These are phyloP conservation scores for Carpinus fangiana DNA, from an alignment of 306 rosid species.

Conservation along the genomic window DNA sequence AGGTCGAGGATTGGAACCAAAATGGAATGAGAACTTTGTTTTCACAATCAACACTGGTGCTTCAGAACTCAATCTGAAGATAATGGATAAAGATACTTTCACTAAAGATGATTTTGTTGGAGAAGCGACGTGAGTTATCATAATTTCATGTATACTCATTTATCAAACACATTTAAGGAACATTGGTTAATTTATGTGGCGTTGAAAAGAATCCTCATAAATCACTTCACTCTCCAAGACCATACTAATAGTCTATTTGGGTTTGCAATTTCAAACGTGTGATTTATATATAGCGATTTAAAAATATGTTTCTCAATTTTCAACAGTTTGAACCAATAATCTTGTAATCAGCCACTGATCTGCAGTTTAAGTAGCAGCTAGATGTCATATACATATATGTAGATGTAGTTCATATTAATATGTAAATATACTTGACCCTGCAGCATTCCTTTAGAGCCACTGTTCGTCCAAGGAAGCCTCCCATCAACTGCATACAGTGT, in stretches of 20 bases:
- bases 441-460: slow-evolving; percentile 43
- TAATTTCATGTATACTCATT: neutral
- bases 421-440: neutral
- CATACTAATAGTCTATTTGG: neutral
- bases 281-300: too few species aligned
- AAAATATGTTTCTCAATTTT: neutral
- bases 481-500: slow-evolving; percentile 36
- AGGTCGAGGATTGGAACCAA: slow-evolving; percentile 46
- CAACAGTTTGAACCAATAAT: neutral
- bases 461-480: slow-evolving; percentile 35
- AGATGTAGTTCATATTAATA: neutral
- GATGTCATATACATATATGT: neutral
- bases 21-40: slow-evolving; percentile 50
- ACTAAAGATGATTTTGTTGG: slow-evolving; percentile 41
- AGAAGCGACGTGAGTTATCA: slow-evolving; percentile 38
- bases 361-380: neutral
- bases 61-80: slow-evolving; percentile 35
- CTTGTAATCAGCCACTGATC: neutral
- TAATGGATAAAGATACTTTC: slow-evolving; percentile 45
- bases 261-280: too few species aligned
- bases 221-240: neutral
- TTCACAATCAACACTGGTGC: slow-evolving; percentile 41
- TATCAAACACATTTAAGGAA: neutral
- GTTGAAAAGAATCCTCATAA: neutral
- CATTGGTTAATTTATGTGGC: too few species aligned